Conservation (phyloP, 805 yeast genomes). For the Cyberlindnera xishuangbannaensis region DNA sequence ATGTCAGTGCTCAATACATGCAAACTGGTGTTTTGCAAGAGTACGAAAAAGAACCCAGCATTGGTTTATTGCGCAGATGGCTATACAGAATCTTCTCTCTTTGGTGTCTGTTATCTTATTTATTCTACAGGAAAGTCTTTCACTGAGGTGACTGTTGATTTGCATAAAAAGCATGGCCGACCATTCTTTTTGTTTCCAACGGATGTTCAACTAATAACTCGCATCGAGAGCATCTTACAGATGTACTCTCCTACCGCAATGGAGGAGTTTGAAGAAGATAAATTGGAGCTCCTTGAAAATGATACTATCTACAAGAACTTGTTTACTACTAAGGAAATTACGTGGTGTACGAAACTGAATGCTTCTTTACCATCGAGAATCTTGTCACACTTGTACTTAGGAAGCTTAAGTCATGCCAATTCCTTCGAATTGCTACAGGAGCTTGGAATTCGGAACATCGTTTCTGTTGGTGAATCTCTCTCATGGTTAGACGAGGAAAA, state of each 20-base stretch:
- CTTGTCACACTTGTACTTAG: constrained; percentile 77
- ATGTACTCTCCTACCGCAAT: constrained; percentile 47
- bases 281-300: constrained; percentile 17
- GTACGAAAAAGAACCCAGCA: constrained; percentile 28
- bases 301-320: constrained; percentile 31
- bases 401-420: constrained; percentile 78
- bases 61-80: constrained; percentile 85
- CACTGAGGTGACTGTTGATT: constrained; percentile 57
- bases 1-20: constrained; percentile 62
- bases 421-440: constrained; percentile 54
- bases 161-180: constrained; percentile 60
- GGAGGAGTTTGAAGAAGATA: constrained; percentile 9
- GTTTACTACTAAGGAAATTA: constrained; percentile 23
- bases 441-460: constrained; percentile 66
- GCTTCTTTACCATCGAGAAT: constrained; percentile 84
- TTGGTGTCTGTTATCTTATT: constrained; percentile 64
- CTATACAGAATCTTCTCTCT: constrained; percentile 82
- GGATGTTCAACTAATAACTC: constrained; percentile 62
- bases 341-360: constrained; percentile 28
- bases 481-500: constrained; percentile 46
- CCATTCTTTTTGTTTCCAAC: constrained; percentile 81
- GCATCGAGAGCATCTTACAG: constrained; percentile 56
- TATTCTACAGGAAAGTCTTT: constrained; percentile 56
- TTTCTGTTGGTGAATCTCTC: constrained; percentile 80
- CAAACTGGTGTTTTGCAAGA: constrained; percentile 51